phyloP scores from a whole-genome alignment of 1,139 yeast species.

The Yamadazyma dendronema region DNA sequence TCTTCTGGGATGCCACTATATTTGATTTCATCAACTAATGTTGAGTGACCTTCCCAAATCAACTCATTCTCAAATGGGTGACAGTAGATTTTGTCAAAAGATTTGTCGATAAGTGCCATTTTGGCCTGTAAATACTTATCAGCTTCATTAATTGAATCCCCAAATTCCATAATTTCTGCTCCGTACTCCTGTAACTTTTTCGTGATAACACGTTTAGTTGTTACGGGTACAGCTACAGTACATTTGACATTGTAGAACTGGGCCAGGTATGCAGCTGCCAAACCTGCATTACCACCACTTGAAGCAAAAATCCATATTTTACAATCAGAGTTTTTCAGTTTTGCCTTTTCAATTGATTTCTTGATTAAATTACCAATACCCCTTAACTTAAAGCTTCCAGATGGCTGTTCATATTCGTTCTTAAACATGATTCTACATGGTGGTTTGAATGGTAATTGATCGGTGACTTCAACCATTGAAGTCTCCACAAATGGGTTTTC shows the following conservation, averaged over 20 bases:
- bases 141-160: conserved; percentile 38
- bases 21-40: conserved; percentile 32
- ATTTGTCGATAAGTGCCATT: conserved; percentile 18
- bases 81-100: conserved; percentile 30
- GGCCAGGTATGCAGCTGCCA: conserved; percentile 43
- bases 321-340: conserved; percentile 14
- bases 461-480: conserved; percentile 28
- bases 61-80: conserved; percentile 42
- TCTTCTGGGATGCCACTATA: conserved; percentile 20
- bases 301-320: conserved; percentile 36
- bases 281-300: conserved; percentile 48
- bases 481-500: conserved; percentile 23
- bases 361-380: conserved; percentile 39
- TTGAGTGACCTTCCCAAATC: conserved; percentile 42
- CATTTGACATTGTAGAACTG: conserved; percentile 26
- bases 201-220: conserved; percentile 26
- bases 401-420: conserved; percentile 41
- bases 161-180: conserved; percentile 31
- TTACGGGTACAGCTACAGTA: conserved; percentile 39
- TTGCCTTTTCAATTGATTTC: conserved; percentile 20
- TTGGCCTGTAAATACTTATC: conserved; percentile 26
- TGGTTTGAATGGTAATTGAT: conserved; percentile 20
- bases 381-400: conserved; percentile 40
- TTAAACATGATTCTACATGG: conserved; percentile 35
- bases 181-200: conserved; percentile 24